phyloP scores from a whole-genome alignment of 495 filamentous ascomycete genomes.

The Penicillium arizonense region DNA sequence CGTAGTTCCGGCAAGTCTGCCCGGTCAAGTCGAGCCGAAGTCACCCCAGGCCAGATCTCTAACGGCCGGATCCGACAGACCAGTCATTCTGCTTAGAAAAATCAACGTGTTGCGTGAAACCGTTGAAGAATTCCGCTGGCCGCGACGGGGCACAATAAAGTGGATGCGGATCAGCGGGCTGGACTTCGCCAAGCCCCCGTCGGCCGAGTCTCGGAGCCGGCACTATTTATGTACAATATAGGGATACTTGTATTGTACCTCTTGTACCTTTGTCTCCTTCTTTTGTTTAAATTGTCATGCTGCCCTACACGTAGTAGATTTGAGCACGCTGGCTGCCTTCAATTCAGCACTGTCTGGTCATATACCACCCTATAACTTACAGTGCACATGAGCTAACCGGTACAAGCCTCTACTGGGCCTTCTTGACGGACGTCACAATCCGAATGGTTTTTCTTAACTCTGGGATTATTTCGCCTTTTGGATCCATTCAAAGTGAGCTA shows the following conservation, averaged over 20 bases:
- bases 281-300: not conserved
- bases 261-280: not conserved
- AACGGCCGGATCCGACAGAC: conserved; percentile 36
- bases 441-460: no score
- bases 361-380: no score
- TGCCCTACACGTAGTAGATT: no score
- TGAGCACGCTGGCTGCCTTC: not conserved
- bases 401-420: no score
- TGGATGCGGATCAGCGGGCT: conserved; percentile 9
- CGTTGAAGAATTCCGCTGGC: conserved; percentile 12
- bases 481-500: no score
- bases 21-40: conserved; percentile 30
- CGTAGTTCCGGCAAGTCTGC: not conserved
- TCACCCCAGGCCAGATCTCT: conserved; percentile 29
- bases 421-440: no score
- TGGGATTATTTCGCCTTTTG: no score
- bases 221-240: not conserved
- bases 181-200: conserved; percentile 10
- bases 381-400: no score
- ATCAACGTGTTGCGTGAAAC: conserved; percentile 9
- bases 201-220: conserved; percentile 39
- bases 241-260: not conserved
- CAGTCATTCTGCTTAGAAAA: not conserved
- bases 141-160: conserved; percentile 13
- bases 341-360: not conserved